A percentile compares a stretch with the other conserved stretches of the same genome.
These are phyloP conservation scores for Psidium friedrichsthalianum DNA, from an alignment of 345 rosid genomes.

Conservation along the genomic window DNA sequence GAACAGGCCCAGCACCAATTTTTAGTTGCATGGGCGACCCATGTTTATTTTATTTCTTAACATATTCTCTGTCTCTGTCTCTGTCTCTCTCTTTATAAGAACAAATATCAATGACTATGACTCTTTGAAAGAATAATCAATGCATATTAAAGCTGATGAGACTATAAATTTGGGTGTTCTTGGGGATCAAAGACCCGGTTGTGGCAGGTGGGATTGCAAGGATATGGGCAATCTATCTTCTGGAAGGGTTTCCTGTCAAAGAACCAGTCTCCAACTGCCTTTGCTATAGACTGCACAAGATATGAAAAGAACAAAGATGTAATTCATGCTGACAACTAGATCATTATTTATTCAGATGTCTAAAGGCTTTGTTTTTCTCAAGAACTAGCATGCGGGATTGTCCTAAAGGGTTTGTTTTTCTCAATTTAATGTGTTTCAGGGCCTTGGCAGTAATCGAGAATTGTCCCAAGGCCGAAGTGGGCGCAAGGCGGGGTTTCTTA, in stretches of 20 bases:
- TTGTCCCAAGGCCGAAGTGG: not conserved
- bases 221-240: slow-evolving; percentile 88
- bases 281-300: slow-evolving; percentile 60
- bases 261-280: slow-evolving; percentile 90
- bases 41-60: not conserved
- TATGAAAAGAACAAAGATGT: slow-evolving; percentile 6
- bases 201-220: slow-evolving; percentile 94
- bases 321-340: not conserved
- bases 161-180: slow-evolving; percentile 22
- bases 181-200: slow-evolving; percentile 32
- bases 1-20: not conserved
- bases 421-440: not conserved
- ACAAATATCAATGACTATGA: not conserved
- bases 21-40: not conserved
- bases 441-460: not conserved
- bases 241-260: slow-evolving; percentile 54
- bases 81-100: too few relatives aligned
- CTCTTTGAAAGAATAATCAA: not conserved
- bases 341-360: not conserved
- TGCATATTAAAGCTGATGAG: not conserved
- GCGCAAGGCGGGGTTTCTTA: slow-evolving; percentile 4
- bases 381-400: not conserved
- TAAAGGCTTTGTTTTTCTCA: not conserved
- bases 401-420: not conserved
- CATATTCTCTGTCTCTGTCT: too few relatives aligned